Base-by-base conservation (phyloP, 164 flowering plant species). In the Macadamia tetraphylla region DNA sequence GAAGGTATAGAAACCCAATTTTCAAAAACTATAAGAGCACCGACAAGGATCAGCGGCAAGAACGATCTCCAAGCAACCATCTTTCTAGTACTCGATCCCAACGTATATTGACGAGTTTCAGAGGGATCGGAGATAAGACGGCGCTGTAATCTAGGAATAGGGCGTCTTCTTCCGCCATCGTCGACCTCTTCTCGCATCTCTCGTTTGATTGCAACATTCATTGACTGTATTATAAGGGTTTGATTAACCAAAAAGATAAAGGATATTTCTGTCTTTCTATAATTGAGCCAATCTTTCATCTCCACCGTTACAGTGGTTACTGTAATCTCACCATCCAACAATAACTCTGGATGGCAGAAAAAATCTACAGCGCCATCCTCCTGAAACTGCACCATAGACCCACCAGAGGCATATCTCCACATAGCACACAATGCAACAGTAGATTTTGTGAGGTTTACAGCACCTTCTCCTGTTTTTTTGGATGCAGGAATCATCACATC, bases 1-100 rank as follows among this genome's bases (percentile, higher is more conserved):
- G 84, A 78, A 3, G 92, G 92, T 35, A 69, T 67, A 3, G 85
- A 78, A 51, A 75, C 73, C 69, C 72, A 67, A 61, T 86, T 87
- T 66, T 88, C 87, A 76, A 71, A 81, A 55, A 76, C 63, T 29
- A 74, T 48, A 30, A 79, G 56, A 40, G 65, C 77, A 46, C 32
- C 17, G 12, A 69, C 65, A 42, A 76, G 51, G 10, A 79, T 56
- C 30, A 76, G 71, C 11, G 77, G 74, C 30, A 76, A 43, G 6
- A 62, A 29, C 40, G 75, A 65, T 51, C 55, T 71, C 69, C 69
- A 73, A n/a, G 30, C 29, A 12, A 74, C 59, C 67, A 84, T 15
- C 32, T 63, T 66, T 64, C 15, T 23, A 13, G 9, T 0, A 58
- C 31, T 53, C 43, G 48, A 12, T 31, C 18, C 43, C 56, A 29